Percentiles rank a stretch among this genome's conserved stretches.
These are phyloP conservation scores for Trichoderma sp. DNA, from an alignment of 2,329 filamentous ascomycete species.

Conservation along the genomic window DNA sequence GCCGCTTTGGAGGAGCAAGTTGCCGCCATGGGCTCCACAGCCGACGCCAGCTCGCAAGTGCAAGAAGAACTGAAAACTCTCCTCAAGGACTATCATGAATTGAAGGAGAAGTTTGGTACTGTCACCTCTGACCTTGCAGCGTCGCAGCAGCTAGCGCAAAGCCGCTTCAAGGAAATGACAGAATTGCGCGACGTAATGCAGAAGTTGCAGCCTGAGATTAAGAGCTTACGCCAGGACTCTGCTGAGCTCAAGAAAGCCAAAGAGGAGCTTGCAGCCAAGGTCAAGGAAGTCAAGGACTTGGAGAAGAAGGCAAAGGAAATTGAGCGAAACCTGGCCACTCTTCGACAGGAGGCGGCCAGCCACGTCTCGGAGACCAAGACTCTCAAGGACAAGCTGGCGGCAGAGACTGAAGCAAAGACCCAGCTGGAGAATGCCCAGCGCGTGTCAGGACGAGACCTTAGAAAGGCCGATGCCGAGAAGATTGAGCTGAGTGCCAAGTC, in stretches of 20 bases:
- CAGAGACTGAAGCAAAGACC: constrained; percentile 71
- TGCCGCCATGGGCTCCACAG: constrained; percentile 41
- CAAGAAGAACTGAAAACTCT: constrained; percentile 62
- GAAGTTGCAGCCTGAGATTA: constrained; percentile 85
- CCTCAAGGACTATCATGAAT: constrained; percentile 63
- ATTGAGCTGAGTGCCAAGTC: constrained; percentile 73
- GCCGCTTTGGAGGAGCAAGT: constrained; percentile 73
- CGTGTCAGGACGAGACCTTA: constrained; percentile 74
- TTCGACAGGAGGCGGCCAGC: constrained; percentile 71
- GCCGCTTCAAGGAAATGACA: constrained; percentile 83
- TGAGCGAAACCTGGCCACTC: constrained; percentile 69
- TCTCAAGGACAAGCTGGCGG: constrained; percentile 76
- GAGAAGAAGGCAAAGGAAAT: constrained; percentile 84
- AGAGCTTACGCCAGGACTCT: constrained; percentile 76
- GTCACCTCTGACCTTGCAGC: constrained; percentile 84
- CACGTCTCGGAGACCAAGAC: constrained; percentile 77
- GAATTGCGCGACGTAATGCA: constrained; percentile 79
- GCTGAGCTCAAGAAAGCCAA: constrained; percentile 73
- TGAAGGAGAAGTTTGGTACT: constrained; percentile 69
- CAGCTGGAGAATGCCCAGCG: constrained; percentile 80
- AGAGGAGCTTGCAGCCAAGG: constrained; percentile 68
- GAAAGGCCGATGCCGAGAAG: constrained; percentile 77
- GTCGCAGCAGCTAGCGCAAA: constrained; percentile 83
- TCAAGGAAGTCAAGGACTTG: constrained; percentile 69
- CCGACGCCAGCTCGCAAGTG: constrained; percentile 57